Evolutionary conservation across 1,284 basidiomycete genomes (phyloP).

Genomic region (Cutaneotrichosporon cutaneum): DNA sequence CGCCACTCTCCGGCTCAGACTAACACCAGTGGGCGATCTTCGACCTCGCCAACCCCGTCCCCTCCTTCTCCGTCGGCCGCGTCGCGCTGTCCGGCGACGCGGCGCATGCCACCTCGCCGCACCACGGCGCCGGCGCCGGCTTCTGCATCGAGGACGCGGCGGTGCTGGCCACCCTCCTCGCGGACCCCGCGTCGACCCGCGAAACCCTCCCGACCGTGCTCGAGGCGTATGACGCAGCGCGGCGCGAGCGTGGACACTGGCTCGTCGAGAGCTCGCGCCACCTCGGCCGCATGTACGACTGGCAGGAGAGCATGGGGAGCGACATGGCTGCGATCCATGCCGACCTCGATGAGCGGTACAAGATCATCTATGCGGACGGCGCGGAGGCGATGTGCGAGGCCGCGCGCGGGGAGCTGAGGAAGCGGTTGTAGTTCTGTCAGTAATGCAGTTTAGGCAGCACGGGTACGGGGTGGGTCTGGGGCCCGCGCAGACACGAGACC

Average conservation of each 20-base stretch:
- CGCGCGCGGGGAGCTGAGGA: slow-evolving; percentile 1
- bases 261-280: slow-evolving; percentile 21
- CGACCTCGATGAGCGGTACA: slow-evolving; percentile 19
- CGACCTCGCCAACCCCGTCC: slow-evolving; percentile 18
- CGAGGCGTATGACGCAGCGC: slow-evolving; percentile 18
- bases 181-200: neutral
- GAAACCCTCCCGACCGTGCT: slow-evolving; percentile 11
- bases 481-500: too few relatives aligned
- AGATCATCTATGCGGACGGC: slow-evolving; percentile 16
- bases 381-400: slow-evolving; percentile 15
- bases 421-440: neutral
- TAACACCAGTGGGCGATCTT: slow-evolving; percentile 27
- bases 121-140: slow-evolving; percentile 30
- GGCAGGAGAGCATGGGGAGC: slow-evolving; percentile 17
- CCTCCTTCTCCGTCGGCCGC: slow-evolving; percentile 16
- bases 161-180: slow-evolving; percentile 19
- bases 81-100: slow-evolving; percentile 25
- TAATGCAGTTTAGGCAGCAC: neutral
- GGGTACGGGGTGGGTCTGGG: too few relatives aligned
- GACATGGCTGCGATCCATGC: slow-evolving; percentile 23
- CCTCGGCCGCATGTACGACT: slow-evolving; percentile 26
- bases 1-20: neutral
- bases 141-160: slow-evolving; percentile 29
- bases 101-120: slow-evolving; percentile 27
- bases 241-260: slow-evolving; percentile 24